phyloP scores from a whole-genome alignment of 257 asterid species.

The Ballota nigra region DNA sequence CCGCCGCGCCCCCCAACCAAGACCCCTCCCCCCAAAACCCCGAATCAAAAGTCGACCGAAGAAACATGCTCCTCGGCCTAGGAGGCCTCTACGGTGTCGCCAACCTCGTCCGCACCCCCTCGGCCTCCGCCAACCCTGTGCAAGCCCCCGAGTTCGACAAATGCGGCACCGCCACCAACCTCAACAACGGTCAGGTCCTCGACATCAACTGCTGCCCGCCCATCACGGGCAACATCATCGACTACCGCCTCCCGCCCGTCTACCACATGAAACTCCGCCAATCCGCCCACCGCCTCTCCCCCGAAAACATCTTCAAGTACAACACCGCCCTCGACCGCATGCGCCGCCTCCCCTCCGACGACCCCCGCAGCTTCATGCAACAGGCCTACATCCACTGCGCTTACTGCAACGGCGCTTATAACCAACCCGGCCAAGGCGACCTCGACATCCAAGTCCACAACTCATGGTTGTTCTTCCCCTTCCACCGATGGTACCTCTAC shows the following conservation, averaged over 20 bases:
- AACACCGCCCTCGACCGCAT: conserved; percentile 33
- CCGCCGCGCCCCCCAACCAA: no score
- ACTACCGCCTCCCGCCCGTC: conserved; percentile 31
- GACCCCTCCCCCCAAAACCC: no score
- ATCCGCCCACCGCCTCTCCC: conserved; percentile 34
- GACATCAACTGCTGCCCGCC: conserved; percentile 50
- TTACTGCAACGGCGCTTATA: conserved; percentile 28
- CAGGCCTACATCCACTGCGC: conserved; percentile 38
- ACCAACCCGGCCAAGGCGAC: conserved; percentile 23
- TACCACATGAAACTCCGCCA: conserved; percentile 35
- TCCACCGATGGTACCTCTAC: conserved; percentile 38
- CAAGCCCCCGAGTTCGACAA: no score
- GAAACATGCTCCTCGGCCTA: conserved; percentile 41
- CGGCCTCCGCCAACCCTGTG: conserved; percentile 22
- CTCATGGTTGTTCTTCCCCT: conserved; percentile 45
- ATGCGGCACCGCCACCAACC: no score
- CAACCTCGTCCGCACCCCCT: conserved; percentile 20
- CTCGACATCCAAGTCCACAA: conserved; percentile 34
- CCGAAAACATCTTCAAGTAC: conserved; percentile 32
- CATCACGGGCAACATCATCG: background rate
- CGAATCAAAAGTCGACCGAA: conserved; percentile 1
- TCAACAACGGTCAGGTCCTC: conserved; percentile 23
- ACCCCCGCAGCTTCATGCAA: conserved; percentile 48
- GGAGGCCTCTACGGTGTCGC: conserved; percentile 38
- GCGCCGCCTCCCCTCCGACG: conserved; percentile 29